phyloP scores from a whole-genome alignment of 2,329 filamentous ascomycete species.

The Paramyrothecium roridum region DNA sequence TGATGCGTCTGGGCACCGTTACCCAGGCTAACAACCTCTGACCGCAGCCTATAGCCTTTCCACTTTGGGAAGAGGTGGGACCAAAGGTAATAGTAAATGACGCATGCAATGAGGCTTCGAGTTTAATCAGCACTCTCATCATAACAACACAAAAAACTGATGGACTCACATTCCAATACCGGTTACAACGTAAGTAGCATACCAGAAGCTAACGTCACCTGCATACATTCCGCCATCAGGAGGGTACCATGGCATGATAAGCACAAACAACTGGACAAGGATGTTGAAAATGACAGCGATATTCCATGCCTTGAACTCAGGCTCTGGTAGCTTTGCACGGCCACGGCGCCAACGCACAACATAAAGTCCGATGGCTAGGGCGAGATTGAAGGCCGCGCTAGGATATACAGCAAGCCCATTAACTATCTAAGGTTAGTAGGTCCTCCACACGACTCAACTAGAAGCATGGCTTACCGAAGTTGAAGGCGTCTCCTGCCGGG shows the following conservation, averaged over 20 bases:
- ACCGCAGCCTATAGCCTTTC: neutral
- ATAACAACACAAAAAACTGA: neutral
- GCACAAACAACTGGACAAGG: constrained; percentile 51
- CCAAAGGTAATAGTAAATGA: neutral
- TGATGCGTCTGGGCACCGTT: neutral
- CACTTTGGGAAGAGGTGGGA: neutral
- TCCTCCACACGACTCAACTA: neutral
- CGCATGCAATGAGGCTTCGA: neutral
- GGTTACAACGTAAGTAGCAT: constrained; percentile 33
- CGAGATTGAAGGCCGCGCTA: neutral
- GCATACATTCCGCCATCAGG: constrained; percentile 51
- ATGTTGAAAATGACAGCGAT: constrained; percentile 18
- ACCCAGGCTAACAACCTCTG: neutral
- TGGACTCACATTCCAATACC: neutral
- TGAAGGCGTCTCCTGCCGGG: constrained; percentile 62
- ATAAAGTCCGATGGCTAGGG: neutral
- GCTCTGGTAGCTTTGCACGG: neutral
- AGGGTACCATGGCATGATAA: constrained; percentile 68
- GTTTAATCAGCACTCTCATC: neutral
- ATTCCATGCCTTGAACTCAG: neutral
- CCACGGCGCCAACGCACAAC: neutral
- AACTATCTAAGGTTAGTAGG: neutral
- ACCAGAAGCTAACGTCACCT: constrained; percentile 67
- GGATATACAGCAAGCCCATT: neutral
- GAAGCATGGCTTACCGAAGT: constrained; percentile 42